Base-by-base conservation (phyloP, 1,284 basidiomycete genomes). In the Exsudoporus floridanus region DNA sequence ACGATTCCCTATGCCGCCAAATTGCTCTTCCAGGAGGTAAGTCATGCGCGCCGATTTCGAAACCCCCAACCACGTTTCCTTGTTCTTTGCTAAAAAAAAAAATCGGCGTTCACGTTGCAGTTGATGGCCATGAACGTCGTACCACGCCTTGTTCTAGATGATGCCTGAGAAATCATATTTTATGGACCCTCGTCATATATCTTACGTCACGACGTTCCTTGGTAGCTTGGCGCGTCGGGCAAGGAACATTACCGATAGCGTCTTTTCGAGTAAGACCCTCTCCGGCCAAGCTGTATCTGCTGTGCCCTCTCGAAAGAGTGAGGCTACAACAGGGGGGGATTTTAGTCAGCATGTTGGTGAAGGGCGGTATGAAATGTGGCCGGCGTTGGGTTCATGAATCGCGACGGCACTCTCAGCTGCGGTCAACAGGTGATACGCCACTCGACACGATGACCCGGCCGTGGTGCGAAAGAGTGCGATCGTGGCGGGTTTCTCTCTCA, bases 1-100 rank as follows among this genome's bases (percentile, higher is more conserved):
- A 96, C 91, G n/a, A 95, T 99, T 52, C 97, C 97, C 1, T 99
- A 99, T 68, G 97, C 96, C 9, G 94, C 95, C 49, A 99, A 99
- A 73, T 72, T 99, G 55, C 77, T 99, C 42, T 95, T 99, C 78
- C 95, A 99, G 72, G 95, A 98, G 82, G 92, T 94, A 60, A 58
- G 83, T 69, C 31, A 13, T 30, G 33, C 33, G 7, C 2, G 7
- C 12, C 19, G 33, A 39, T 60, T 21, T 18, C 31, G 18, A 27
- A 30, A 14, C 28, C 28, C 6, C 7, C 36, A 18, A 14, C 13
- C 34, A 35, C 14, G 40, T 42, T 16, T 13, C n/a, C 18, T 4
- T 40, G 25, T 19, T 13, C n/a, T 6, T 30, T 28, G 27, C 48
- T 52, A 39, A 60, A 34, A 40, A 36, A 40, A 36, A 33, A 58